These are phyloP conservation scores for Gynostemma pentaphyllum DNA, from an alignment of 306 rosid species.

Conservation along the genomic window DNA sequence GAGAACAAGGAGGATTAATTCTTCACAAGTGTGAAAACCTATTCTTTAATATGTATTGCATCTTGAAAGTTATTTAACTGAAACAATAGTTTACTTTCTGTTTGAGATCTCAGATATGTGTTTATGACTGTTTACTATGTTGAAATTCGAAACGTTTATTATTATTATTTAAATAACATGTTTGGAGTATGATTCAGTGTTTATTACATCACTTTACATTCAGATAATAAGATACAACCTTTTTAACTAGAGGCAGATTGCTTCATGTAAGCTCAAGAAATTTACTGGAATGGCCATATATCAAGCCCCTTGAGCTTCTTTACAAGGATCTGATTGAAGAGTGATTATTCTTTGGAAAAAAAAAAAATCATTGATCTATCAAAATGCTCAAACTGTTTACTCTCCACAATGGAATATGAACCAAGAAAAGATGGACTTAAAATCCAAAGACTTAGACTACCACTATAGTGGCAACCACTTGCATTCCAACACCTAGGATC, in stretches of 20 bases:
- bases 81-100: neutral
- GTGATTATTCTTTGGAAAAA: too few relatives aligned
- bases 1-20: neutral
- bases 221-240: conserved; percentile 1
- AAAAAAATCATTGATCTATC: too few relatives aligned
- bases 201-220: neutral
- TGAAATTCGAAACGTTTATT: neutral
- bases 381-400: too few relatives aligned
- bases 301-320: conserved; percentile 60
- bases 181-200: too few relatives aligned
- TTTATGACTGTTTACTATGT: neutral
- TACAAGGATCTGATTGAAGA: conserved; percentile 68
- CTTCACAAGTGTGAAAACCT: neutral
- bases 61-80: neutral
- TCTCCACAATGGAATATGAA: neutral
- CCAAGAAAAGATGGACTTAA: neutral
- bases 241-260: too few relatives aligned
- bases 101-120: neutral
- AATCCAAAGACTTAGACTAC: neutral
- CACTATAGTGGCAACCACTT: neutral
- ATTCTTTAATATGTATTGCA: neutral
- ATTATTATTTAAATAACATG: neutral
- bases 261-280: neutral
- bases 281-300: conserved; percentile 42
- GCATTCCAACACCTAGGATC: neutral